A percentile compares a stretch with the other conserved stretches of the same genome.
phyloP scores from a whole-genome alignment of 2,329 filamentous ascomycete species.

The Fusarium cyanostomum region DNA sequence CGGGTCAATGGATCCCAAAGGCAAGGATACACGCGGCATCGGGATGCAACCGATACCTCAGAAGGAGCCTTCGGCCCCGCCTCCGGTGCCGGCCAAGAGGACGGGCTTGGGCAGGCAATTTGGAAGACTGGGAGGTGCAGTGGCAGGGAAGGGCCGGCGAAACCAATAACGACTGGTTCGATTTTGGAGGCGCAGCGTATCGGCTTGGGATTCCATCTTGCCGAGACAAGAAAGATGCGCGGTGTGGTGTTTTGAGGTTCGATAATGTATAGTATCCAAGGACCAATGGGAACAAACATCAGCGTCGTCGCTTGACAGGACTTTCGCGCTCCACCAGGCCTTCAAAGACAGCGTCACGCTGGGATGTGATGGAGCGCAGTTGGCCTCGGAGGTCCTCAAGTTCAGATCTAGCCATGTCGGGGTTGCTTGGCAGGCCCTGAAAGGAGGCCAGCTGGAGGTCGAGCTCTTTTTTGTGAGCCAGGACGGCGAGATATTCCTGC shows the following conservation, averaged over 20 bases:
- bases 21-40: slow-evolving; percentile 52
- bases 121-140: slow-evolving; percentile 75
- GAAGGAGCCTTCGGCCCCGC: slow-evolving; percentile 58
- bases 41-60: slow-evolving; percentile 54
- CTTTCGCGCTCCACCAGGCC: slow-evolving; percentile 71
- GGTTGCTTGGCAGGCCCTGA: slow-evolving; percentile 76
- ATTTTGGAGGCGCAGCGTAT: slow-evolving; percentile 18
- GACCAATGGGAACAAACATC: slow-evolving; percentile 25
- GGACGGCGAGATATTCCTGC: slow-evolving; percentile 64
- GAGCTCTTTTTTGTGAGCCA: slow-evolving; percentile 66
- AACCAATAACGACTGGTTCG: slow-evolving; percentile 41
- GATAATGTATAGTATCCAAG: slow-evolving; percentile 34
- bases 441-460: slow-evolving; percentile 73
- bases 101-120: slow-evolving; percentile 74
- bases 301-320: slow-evolving; percentile 55
- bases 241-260: slow-evolving; percentile 5
- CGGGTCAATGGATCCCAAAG: slow-evolving; percentile 50
- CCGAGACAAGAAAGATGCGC: not conserved
- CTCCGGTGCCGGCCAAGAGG: slow-evolving; percentile 64
- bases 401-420: slow-evolving; percentile 73
- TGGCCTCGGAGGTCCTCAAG: slow-evolving; percentile 74
- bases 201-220: slow-evolving; percentile 9
- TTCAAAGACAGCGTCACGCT: slow-evolving; percentile 80
- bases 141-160: slow-evolving; percentile 70
- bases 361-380: slow-evolving; percentile 67